These are phyloP conservation scores for Stemphylium beticola DNA, from an alignment of 2,329 filamentous ascomycete genomes.

Conservation along the genomic window DNA sequence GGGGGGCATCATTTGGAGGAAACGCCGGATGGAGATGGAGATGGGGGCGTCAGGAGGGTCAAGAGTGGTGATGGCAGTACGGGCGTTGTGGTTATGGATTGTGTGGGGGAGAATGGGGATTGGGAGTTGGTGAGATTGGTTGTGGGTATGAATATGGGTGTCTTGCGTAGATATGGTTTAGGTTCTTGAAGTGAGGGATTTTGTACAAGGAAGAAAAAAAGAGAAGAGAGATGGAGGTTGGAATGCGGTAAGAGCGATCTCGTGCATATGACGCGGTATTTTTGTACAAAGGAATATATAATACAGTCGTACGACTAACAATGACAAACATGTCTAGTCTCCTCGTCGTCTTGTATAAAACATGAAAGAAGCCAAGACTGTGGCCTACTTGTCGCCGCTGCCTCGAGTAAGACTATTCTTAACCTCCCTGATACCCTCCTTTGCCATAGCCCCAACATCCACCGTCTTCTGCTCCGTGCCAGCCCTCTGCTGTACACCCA, in stretches of 20 bases:
- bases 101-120: constrained; percentile 84
- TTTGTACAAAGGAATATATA: neutral
- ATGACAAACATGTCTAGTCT: neutral
- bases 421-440: constrained; percentile 37
- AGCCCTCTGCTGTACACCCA: constrained; percentile 19
- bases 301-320: neutral
- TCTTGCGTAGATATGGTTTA: constrained; percentile 33
- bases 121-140: constrained; percentile 91
- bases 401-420: constrained; percentile 41
- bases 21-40: constrained; percentile 21
- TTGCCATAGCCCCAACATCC: constrained; percentile 32
- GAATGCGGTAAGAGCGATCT: too few species aligned
- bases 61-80: constrained; percentile 69
- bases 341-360: neutral
- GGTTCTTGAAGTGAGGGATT: neutral
- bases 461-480: constrained; percentile 26
- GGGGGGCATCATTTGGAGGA: constrained; percentile 54
- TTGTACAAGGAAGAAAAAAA: too few species aligned
- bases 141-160: constrained; percentile 84
- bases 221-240: too few species aligned
- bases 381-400: too few species aligned
- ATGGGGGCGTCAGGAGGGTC: constrained; percentile 54
- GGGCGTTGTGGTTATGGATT: constrained; percentile 90
- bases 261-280: neutral
- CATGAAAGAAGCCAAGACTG: too few species aligned